Conservation (phyloP, 75 land plant species). For the Sequoia sempervirens region DNA sequence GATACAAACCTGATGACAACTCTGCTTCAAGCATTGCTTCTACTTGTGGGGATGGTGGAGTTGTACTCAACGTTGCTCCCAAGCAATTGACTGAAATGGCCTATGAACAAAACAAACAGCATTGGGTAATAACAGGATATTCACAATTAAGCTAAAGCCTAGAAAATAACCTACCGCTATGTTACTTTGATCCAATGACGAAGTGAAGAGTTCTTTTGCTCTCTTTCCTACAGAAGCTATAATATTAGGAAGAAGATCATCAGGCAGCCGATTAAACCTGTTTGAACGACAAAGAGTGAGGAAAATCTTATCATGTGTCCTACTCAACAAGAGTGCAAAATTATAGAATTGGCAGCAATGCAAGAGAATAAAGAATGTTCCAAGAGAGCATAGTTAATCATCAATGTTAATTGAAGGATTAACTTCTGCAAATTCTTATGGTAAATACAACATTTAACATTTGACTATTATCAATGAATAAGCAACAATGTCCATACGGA, state of each 20-base stretch:
- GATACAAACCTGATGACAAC: slow-evolving; percentile 38
- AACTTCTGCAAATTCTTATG: neutral
- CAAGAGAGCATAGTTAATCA: neutral
- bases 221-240: slow-evolving; percentile 48
- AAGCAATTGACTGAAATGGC: slow-evolving; percentile 69
- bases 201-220: slow-evolving; percentile 31
- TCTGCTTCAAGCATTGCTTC: slow-evolving; percentile 47
- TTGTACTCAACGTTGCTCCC: slow-evolving; percentile 57
- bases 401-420: neutral
- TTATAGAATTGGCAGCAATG: neutral
- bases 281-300: slow-evolving; percentile 8
- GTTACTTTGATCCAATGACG: slow-evolving; percentile 45
- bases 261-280: slow-evolving; percentile 89
- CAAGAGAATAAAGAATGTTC: neutral
- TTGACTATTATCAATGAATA: neutral
- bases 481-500: slow-evolving; percentile 58
- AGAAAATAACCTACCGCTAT: slow-evolving; percentile 42
- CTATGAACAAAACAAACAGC: slow-evolving; percentile 23
- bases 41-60: slow-evolving; percentile 67
- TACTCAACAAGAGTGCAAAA: neutral
- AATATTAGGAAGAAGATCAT: slow-evolving; percentile 57
- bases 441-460: neutral
- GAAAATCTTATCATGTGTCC: neutral
- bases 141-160: neutral
- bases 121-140: neutral